Conservation (phyloP, 768 basidiomycete species). For the Coprinopsis cinerea region DNA sequence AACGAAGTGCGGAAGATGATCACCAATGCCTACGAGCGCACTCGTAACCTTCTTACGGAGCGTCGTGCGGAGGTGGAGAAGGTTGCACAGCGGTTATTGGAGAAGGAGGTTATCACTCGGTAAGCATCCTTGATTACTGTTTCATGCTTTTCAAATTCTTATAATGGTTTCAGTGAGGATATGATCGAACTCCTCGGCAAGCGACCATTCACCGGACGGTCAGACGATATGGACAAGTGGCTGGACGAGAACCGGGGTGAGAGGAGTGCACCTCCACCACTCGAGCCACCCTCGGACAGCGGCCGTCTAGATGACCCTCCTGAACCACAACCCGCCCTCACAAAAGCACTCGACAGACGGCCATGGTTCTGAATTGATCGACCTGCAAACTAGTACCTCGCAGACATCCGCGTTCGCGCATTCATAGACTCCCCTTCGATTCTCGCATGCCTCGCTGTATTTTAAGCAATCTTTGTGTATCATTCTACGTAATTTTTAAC, state of each 20-base stretch:
- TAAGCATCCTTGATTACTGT: conserved; percentile 28
- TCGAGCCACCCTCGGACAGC: conserved; percentile 38
- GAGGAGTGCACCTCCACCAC: conserved; percentile 59
- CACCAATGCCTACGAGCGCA: conserved; percentile 78
- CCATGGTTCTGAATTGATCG: conserved; percentile 10
- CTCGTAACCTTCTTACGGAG: conserved; percentile 71
- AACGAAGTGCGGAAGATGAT: conserved; percentile 94
- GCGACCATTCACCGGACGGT: conserved; percentile 69
- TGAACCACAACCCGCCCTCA: conserved; percentile 43
- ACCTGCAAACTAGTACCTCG: conserved; percentile 1
- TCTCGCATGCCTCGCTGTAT: conserved; percentile 16
- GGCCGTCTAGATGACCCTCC: conserved; percentile 29
- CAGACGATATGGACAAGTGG: conserved; percentile 97
- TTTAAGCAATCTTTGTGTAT: conserved; percentile 17
- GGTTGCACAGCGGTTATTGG: conserved; percentile 83
- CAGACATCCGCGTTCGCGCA: not conserved
- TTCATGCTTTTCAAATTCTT: conserved; percentile 1
- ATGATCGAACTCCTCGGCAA: conserved; percentile 82
- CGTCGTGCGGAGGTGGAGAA: conserved; percentile 89
- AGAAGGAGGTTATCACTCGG: conserved; percentile 95
- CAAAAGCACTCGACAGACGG: conserved; percentile 24
- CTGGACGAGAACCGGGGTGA: conserved; percentile 74
- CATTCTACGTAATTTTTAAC: conserved; percentile 6
- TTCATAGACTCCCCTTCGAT: not conserved
- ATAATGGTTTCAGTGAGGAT: conserved; percentile 55